These are phyloP conservation scores for Zygosaccharomyces pseudobailii DNA, from an alignment of 1,139 yeast species.

Conservation along the genomic window DNA sequence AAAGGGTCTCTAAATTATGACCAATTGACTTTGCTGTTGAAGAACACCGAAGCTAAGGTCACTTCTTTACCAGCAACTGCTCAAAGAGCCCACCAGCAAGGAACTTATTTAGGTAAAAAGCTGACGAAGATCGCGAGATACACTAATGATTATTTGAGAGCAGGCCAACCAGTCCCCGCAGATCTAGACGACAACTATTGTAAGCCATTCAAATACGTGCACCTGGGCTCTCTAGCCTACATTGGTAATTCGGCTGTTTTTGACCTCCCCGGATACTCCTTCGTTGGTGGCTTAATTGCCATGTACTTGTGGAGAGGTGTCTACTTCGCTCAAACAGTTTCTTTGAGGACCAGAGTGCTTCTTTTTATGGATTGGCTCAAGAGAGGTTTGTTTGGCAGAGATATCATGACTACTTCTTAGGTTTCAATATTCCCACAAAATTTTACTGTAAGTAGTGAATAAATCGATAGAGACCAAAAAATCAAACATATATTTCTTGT, in stretches of 20 bases:
- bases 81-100: conserved; percentile 64
- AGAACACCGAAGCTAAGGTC: conserved; percentile 53
- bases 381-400: conserved; percentile 59
- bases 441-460: background rate
- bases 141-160: conserved; percentile 32
- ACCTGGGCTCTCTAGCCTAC: conserved; percentile 59
- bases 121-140: conserved; percentile 45
- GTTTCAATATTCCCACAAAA: background rate
- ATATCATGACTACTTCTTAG: conserved; percentile 39
- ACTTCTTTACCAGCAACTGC: conserved; percentile 67
- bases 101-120: conserved; percentile 54
- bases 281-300: conserved; percentile 57
- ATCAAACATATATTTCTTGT: background rate
- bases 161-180: conserved; percentile 9
- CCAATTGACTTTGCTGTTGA: conserved; percentile 45
- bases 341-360: conserved; percentile 53
- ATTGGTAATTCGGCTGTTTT: conserved; percentile 63
- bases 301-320: conserved; percentile 66
- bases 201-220: conserved; percentile 53
- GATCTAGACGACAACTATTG: conserved; percentile 44
- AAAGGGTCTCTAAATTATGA: conserved; percentile 46
- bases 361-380: conserved; percentile 61
- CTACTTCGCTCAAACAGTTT: conserved; percentile 59
- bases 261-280: conserved; percentile 53
- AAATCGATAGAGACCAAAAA: background rate